Evolutionary conservation across 352 stramenopile species (phyloP).

Genomic region (Globisporangium acanthophoron): DNA sequence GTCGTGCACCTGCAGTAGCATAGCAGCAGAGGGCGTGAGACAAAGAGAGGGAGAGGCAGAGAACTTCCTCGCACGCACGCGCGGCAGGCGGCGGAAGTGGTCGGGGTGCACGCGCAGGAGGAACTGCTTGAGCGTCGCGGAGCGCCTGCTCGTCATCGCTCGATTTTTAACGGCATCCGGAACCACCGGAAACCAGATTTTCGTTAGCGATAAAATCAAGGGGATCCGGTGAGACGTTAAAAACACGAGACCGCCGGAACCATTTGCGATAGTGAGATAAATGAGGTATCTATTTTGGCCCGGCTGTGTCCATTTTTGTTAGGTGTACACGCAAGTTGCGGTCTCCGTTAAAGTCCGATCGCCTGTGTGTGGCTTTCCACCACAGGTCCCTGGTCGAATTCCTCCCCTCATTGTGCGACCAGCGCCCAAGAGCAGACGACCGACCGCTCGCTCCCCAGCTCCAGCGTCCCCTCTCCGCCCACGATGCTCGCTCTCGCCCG

Average conservation of each 20-base stretch:
- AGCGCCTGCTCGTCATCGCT: constrained; percentile 33
- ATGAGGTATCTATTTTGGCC: not conserved
- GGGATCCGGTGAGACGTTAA: not conserved
- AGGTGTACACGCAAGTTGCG: not conserved
- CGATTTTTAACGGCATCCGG: not conserved
- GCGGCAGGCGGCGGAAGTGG: constrained; percentile 50
- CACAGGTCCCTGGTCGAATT: not conserved
- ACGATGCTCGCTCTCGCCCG: constrained; percentile 12
- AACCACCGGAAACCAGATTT: not conserved
- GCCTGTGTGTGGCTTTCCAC: not conserved
- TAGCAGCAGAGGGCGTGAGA: not conserved
- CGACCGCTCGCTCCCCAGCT: not conserved
- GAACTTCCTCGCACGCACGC: constrained; percentile 10
- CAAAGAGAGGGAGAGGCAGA: not conserved
- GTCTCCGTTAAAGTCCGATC: not conserved
- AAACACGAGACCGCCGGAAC: not conserved
- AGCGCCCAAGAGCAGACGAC: not conserved
- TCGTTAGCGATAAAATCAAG: not conserved
- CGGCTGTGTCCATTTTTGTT: not conserved
- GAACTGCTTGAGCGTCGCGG: constrained; percentile 62
- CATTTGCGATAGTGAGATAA: not conserved
- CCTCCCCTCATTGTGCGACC: constrained; percentile 6
- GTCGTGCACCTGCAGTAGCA: constrained; percentile 36
- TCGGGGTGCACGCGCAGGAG: constrained; percentile 65
- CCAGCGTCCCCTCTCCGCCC: not conserved